Evolutionary conservation across 768 basidiomycete species (phyloP), one percentile per base, ranked within the genome.

Genomic region (Tricholoma matsutake): DNA sequence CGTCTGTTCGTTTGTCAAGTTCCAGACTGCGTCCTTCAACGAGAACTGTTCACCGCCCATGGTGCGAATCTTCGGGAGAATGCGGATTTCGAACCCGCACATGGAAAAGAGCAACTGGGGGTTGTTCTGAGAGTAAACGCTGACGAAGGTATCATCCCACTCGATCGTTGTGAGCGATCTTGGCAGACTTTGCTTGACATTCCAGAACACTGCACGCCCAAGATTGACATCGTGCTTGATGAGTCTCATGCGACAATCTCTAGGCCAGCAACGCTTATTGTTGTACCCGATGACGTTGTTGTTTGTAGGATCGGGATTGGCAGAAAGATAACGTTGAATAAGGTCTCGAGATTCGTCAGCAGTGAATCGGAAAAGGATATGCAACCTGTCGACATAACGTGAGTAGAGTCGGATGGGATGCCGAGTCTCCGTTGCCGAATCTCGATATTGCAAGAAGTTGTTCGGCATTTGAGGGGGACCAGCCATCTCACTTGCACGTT

Each of bases 141-240:
- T 96, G 65, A 94, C 93, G 68, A 96, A 95, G 0, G 96, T 95
- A 70, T 98, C 95, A 64, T 98, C 96, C 97, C 97, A 98, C 69
- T 98, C 97, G 69, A 99, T 98, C 0, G 97, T 98, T 0, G 97
- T 98, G 63, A 99, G 78, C 14, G 96, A 97, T 53, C 97, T 82
- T 0, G 97, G 97, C 25, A 99, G 75, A 66, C 92, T 92, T 74
- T 98, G 95, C 78, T 98, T 97, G 73, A 98, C 93, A 70, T 99
- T 98, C 97, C 96, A 99, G 78, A 97, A 98, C 8, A 98, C 97
- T 2, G 97, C 97, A 63, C 97, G 86, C 20, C 96, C 97, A 49
- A 99, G 81, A 75, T 99, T 98, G 76, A 98, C 97, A 71, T 99
- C 97, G 74, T 99, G 97, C 76, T 99, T 99, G 81, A 97, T 96